These are phyloP conservation scores for Chloromonas sp. DNA, from an alignment of 163 green algal species.

Conservation along the genomic window DNA sequence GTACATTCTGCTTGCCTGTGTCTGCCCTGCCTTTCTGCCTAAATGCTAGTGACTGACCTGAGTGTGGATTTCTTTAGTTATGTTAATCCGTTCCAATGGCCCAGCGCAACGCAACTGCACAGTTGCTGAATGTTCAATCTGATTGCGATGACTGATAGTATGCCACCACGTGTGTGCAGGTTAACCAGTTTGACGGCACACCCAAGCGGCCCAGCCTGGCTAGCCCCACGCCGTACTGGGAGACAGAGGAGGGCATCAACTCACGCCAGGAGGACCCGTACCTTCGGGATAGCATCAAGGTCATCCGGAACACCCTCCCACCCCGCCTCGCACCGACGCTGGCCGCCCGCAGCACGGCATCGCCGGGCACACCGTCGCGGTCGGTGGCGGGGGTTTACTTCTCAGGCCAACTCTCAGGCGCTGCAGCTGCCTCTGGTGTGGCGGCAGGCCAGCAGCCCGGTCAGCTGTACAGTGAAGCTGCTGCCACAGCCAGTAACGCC, in stretches of 20 bases:
- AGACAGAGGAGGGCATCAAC: constrained; percentile 44
- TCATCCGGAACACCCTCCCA: constrained; percentile 26
- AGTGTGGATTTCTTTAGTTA: no score
- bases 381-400: constrained; percentile 1
- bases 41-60: no score
- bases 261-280: constrained; percentile 23
- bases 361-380: background rate
- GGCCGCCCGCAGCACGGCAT: constrained; percentile 3
- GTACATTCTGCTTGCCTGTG: background rate
- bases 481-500: no score
- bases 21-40: no score
- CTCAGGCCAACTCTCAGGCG: background rate
- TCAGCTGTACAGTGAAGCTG: no score
- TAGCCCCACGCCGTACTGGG: constrained; percentile 34
- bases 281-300: background rate
- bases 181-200: constrained; percentile 44
- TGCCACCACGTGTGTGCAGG: constrained; percentile 1
- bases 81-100: no score
- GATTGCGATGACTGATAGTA: no score
- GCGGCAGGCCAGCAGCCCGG: background rate
- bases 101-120: no score
- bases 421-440: constrained; percentile 10
- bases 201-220: constrained; percentile 29
- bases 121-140: no score
- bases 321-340: constrained; percentile 18